A percentile compares a stretch with the other conserved stretches of the same genome.
Conservation (phyloP, 2,329 filamentous ascomycete genomes). For the Ophiostoma australiae region DNA sequence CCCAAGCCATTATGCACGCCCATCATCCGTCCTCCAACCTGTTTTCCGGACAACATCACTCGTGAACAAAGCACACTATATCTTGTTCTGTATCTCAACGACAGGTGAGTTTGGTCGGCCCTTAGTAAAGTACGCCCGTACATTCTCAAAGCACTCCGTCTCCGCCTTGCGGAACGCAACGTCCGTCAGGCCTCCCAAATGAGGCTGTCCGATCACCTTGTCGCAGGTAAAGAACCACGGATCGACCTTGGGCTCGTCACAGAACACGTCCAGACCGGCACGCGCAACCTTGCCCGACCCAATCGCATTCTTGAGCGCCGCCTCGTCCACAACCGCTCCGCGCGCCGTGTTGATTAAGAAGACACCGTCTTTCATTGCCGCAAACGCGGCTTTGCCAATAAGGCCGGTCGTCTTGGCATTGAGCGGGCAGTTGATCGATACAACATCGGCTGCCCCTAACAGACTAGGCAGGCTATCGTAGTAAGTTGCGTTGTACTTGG, state of each 20-base stretch:
- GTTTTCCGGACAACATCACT: not conserved
- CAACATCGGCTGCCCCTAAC: slow-evolving; percentile 44
- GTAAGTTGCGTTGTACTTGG: not conserved
- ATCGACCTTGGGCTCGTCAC: slow-evolving; percentile 56
- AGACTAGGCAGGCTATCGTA: slow-evolving; percentile 37
- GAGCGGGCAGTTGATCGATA: slow-evolving; percentile 46
- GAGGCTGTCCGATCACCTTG: slow-evolving; percentile 58
- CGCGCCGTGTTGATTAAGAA: slow-evolving; percentile 55
- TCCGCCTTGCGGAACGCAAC: slow-evolving; percentile 36
- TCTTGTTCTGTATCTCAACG: slow-evolving; percentile 8
- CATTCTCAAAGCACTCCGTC: slow-evolving; percentile 20
- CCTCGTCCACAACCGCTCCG: slow-evolving; percentile 53
- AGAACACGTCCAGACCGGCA: slow-evolving; percentile 54
- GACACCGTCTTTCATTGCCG: slow-evolving; percentile 51
- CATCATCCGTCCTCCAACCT: not conserved
- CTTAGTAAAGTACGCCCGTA: slow-evolving; percentile 20
- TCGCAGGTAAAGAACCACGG: slow-evolving; percentile 55
- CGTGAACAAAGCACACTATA: not conserved
- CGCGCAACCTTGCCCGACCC: slow-evolving; percentile 51
- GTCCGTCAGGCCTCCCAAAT: slow-evolving; percentile 62
- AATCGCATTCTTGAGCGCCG: slow-evolving; percentile 49
- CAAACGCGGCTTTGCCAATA: slow-evolving; percentile 47
- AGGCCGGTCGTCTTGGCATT: slow-evolving; percentile 42
- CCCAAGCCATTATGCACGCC: not conserved
- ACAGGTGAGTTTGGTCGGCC: slow-evolving; percentile 25